Evolutionary conservation across 2,329 filamentous ascomycete genomes (phyloP).

Genomic region (Exophiala oligosperma): DNA sequence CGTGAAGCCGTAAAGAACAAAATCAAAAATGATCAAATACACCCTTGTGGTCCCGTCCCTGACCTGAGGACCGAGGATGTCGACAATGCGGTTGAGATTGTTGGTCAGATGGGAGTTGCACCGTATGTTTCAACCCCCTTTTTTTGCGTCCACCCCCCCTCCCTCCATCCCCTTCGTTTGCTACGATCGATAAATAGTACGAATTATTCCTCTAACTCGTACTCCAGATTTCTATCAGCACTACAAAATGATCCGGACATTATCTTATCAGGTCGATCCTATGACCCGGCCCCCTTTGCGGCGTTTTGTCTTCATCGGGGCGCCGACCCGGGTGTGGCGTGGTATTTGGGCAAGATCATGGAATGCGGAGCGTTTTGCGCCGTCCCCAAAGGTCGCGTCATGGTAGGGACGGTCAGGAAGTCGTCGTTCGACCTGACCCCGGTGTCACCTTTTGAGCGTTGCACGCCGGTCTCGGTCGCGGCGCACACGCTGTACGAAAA

Average conservation of each 20-base stretch:
- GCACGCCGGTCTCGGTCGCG: constrained; percentile 50
- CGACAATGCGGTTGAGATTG: constrained; percentile 39
- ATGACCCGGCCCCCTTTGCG: constrained; percentile 44
- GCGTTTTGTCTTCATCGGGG: constrained; percentile 41
- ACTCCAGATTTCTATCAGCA: constrained; percentile 37
- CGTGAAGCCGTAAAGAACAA: background rate
- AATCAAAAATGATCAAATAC: background rate
- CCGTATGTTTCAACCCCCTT: constrained; percentile 35
- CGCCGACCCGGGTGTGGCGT: constrained; percentile 38
- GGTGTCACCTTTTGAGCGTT: constrained; percentile 37
- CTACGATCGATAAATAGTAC: too few relatives aligned
- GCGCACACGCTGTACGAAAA: constrained; percentile 58
- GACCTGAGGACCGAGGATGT: constrained; percentile 41
- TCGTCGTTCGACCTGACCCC: constrained; percentile 51
- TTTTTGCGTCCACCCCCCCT: too few relatives aligned
- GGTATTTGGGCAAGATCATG: constrained; percentile 58
- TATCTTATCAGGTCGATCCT: constrained; percentile 48
- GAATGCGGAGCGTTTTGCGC: constrained; percentile 52
- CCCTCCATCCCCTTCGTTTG: too few relatives aligned
- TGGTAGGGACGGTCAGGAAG: constrained; percentile 43
- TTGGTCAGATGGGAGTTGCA: constrained; percentile 50
- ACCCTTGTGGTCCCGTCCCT: constrained; percentile 38
- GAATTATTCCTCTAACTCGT: too few relatives aligned
- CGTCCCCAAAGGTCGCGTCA: constrained; percentile 45
- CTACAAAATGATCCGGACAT: constrained; percentile 48